Conservation (phyloP, 2,329 filamentous ascomycete species). For the Macrophomina tecta region DNA sequence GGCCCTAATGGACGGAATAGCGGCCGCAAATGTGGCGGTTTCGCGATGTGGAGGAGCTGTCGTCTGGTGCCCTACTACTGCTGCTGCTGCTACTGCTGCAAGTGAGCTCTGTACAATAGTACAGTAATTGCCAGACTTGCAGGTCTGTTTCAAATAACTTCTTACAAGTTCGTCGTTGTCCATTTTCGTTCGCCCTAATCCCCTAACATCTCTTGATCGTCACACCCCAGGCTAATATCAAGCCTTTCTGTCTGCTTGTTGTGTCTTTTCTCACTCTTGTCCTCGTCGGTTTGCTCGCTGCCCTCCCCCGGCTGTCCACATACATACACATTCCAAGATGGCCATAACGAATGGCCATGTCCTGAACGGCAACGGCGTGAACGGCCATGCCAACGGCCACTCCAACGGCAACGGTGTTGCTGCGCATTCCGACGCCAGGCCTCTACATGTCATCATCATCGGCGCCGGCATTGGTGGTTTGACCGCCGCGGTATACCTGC, state of each 20-base stretch:
- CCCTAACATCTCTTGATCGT: not conserved
- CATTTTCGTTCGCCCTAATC: not conserved
- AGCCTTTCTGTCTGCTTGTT: not conserved
- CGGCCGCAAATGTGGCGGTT: not conserved
- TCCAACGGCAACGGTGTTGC: not conserved
- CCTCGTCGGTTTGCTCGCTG: not conserved
- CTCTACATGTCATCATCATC: slow-evolving; percentile 43
- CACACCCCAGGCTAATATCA: not conserved
- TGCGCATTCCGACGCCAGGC: not conserved
- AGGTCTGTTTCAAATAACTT: not conserved
- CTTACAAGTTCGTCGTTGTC: not conserved
- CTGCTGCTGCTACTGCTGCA: too few relatives aligned
- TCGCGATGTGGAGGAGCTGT: slow-evolving; percentile 8
- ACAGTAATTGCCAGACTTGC: too few relatives aligned
- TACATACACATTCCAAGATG: not conserved
- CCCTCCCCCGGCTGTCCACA: not conserved
- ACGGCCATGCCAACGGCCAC: not conserved
- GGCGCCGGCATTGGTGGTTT: slow-evolving; percentile 61
- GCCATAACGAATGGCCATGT: not conserved
- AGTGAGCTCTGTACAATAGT: too few relatives aligned
- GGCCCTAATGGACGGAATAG: not conserved
- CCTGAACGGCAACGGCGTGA: slow-evolving; percentile 6
- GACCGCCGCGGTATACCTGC: slow-evolving; percentile 59
- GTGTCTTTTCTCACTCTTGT: not conserved
- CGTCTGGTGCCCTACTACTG: not conserved